Percentiles rank a stretch among this genome's conserved stretches.
phyloP scores from a whole-genome alignment of 1,139 yeast species.

The Geotrichum fermentans region DNA sequence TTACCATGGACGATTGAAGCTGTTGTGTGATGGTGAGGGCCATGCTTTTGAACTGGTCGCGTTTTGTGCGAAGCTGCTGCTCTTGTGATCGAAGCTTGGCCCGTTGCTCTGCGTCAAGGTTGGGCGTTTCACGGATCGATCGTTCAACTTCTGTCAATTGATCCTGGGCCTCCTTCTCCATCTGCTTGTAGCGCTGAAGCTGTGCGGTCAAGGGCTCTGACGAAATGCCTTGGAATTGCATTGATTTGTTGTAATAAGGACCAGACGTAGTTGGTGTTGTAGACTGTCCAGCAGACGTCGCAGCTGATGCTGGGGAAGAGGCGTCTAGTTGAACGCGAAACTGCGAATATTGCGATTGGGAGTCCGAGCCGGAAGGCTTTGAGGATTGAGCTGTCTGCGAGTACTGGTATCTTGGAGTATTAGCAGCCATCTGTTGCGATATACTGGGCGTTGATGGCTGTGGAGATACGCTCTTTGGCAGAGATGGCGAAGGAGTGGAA shows the following conservation, averaged over 20 bases:
- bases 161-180: slow-evolving; percentile 19
- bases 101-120: slow-evolving; percentile 25
- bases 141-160: slow-evolving; percentile 27
- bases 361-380: not conserved
- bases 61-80: slow-evolving; percentile 26
- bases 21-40: slow-evolving; percentile 31
- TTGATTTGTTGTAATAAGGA: slow-evolving; percentile 4
- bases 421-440: slow-evolving; percentile 14
- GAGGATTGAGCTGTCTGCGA: not conserved
- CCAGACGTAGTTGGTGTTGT: slow-evolving; percentile 16
- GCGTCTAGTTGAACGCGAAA: slow-evolving; percentile 9
- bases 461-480: slow-evolving; percentile 4
- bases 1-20: slow-evolving; percentile 28
- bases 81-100: slow-evolving; percentile 26
- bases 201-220: slow-evolving; percentile 11
- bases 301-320: slow-evolving; percentile 4
- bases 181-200: slow-evolving; percentile 13
- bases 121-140: slow-evolving; percentile 26
- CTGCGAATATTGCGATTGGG: slow-evolving; percentile 7
- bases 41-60: slow-evolving; percentile 27
- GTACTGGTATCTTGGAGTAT: slow-evolving; percentile 5
- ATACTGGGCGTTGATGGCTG: slow-evolving; percentile 9
- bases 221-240: slow-evolving; percentile 6
- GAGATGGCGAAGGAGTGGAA: not conserved
- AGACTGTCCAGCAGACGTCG: not conserved